A percentile compares a stretch with the other conserved stretches of the same genome.
These are phyloP conservation scores for Bipolaris cookei DNA, from an alignment of 2,329 filamentous ascomycete species.

Conservation along the genomic window DNA sequence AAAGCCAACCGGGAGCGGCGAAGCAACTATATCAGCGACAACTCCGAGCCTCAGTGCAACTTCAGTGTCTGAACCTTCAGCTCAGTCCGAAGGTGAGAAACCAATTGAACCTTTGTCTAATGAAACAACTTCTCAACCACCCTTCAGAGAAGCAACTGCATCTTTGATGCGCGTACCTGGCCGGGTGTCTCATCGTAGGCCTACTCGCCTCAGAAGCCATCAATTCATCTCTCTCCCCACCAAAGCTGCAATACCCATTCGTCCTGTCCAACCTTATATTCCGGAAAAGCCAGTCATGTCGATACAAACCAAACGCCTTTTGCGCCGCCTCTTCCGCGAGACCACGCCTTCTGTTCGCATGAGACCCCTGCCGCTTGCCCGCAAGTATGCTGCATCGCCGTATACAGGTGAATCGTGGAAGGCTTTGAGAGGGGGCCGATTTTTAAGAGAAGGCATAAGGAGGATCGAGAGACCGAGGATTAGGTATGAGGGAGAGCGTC, in stretches of 20 bases:
- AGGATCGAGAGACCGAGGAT: slow-evolving; percentile 7
- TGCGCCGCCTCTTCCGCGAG: slow-evolving; percentile 2
- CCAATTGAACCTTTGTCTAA: not conserved
- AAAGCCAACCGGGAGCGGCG: not conserved
- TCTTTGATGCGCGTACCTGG: not conserved
- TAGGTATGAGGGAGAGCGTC: not conserved
- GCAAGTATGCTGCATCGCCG: slow-evolving; percentile 8
- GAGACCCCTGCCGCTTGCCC: slow-evolving; percentile 4
- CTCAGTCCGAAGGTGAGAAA: slow-evolving; percentile 6
- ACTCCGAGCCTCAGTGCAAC: not conserved
- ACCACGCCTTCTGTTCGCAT: not conserved
- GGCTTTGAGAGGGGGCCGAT: slow-evolving; percentile 12
- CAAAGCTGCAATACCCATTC: not conserved
- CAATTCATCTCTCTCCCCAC: slow-evolving; percentile 9
- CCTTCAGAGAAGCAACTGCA: slow-evolving; percentile 4
- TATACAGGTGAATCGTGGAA: slow-evolving; percentile 4
- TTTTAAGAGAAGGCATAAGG: slow-evolving; percentile 6
- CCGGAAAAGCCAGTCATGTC: slow-evolving; percentile 8
- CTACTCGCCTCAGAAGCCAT: slow-evolving; percentile 1
- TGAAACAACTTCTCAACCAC: slow-evolving; percentile 5
- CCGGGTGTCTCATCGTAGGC: not conserved
- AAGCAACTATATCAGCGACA: not conserved
- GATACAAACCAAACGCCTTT: not conserved
- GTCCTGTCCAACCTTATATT: not conserved
- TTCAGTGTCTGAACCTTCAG: not conserved